Conservation (phyloP, 805 yeast genomes). For the Ogataea glucozyma region DNA sequence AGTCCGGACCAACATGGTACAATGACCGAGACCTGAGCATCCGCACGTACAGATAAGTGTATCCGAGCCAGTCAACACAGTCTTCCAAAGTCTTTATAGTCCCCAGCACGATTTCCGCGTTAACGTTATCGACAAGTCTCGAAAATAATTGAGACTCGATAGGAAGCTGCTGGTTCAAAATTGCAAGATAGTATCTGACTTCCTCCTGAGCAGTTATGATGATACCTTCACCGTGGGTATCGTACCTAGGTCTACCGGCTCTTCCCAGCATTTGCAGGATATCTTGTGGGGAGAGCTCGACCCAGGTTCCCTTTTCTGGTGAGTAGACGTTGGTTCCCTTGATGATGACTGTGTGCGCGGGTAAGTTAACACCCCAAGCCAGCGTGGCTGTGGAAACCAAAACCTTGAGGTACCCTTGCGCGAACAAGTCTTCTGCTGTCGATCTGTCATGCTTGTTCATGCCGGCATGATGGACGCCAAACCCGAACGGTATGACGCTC, state of each 20-base stretch:
- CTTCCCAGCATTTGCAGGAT: slow-evolving; percentile 96
- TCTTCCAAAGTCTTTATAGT: slow-evolving; percentile 58
- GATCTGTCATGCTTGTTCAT: slow-evolving; percentile 70
- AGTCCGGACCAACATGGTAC: slow-evolving; percentile 74
- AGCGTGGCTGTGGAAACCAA: slow-evolving; percentile 89
- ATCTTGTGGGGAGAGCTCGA: slow-evolving; percentile 91
- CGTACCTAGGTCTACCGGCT: slow-evolving; percentile 96
- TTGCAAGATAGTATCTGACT: slow-evolving; percentile 83
- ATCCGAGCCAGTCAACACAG: slow-evolving; percentile 78
- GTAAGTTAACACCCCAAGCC: slow-evolving; percentile 97
- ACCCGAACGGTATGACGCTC: slow-evolving; percentile 65
- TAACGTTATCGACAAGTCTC: slow-evolving; percentile 68
- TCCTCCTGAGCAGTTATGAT: slow-evolving; percentile 86
- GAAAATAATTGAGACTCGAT: slow-evolving; percentile 85
- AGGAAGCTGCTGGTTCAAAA: slow-evolving; percentile 88
- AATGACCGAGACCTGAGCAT: slow-evolving; percentile 71
- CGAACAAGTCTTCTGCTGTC: slow-evolving; percentile 80
- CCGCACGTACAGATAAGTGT: slow-evolving; percentile 76
- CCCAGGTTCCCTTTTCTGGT: slow-evolving; percentile 89
- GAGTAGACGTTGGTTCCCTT: slow-evolving; percentile 93
- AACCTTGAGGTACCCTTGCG: slow-evolving; percentile 82
- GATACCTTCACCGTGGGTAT: slow-evolving; percentile 89
- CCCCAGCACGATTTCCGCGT: slow-evolving; percentile 86
- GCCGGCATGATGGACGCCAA: slow-evolving; percentile 94
- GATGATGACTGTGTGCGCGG: slow-evolving; percentile 91